Evolutionary conservation across 345 rosid species (phyloP), one percentile per base, ranked within the genome.

Genomic region (Murraya koenigii): DNA sequence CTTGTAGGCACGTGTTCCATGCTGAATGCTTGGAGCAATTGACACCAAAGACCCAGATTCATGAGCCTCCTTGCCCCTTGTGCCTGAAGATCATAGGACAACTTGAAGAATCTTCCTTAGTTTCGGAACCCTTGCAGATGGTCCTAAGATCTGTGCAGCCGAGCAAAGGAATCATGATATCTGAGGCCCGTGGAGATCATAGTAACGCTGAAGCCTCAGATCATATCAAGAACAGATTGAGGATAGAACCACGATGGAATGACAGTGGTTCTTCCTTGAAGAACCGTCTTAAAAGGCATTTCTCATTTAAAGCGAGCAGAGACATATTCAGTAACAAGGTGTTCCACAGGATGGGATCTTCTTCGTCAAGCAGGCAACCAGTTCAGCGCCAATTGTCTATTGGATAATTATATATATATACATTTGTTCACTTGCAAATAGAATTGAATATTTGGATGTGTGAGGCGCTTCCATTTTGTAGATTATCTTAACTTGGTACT

Each of bases 1-100:
- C 94, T 6, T 95, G 97, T 78, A 83, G 93, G 66, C 98, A 95
- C 30, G 90, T 92, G 61, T 95, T 86, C 83, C 98, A 95, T 80
- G 93, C 94, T 5, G 97, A 95, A 76, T 95, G 98, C 84, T 85
- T 95, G 90, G 98, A 95, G 70, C 91, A 95, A 81, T 79, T 84
- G 72, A 89, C 94, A 1, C 88, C 95, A 20, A 89, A 91, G 71
- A 75, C 82, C 69, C 90, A 95, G 78, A 83, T 85, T 41, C 86
- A 86, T 70, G 97, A 95, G 55, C 98, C 97, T 26, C 88, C 88
- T 44, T 90, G 95, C 79, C 97, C 94, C 64, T 69, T 79, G 56
- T 95, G 97, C 78, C 81, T 85, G 81, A 87, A 91, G 83, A 84
- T 78, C 66, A 33, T 85, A n/a, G 87, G 85, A 75, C 66, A 76